Evolutionary conservation across 2,329 filamentous ascomycete species (phyloP).

Genomic region (Alternaria arborescens): DNA sequence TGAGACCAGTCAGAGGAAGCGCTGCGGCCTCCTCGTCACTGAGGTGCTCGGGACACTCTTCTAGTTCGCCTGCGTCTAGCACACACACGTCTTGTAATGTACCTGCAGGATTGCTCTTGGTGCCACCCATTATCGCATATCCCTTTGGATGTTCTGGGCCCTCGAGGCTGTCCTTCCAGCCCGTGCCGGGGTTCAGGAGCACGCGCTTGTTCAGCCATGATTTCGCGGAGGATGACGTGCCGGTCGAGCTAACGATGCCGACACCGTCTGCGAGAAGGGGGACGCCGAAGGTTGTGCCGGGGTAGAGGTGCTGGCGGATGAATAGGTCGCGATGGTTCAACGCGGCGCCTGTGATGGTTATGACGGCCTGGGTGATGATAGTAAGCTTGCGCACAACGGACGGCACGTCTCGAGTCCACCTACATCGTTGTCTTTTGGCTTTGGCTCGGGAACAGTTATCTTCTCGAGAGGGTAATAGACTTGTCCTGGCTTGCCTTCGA

Average conservation of each 20-base stretch:
- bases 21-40: constrained; percentile 79
- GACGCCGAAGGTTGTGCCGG: constrained; percentile 78
- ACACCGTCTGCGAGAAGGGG: constrained; percentile 85
- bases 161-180: constrained; percentile 75
- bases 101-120: constrained; percentile 70
- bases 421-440: constrained; percentile 46
- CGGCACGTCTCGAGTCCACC: neutral
- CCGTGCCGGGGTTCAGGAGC: constrained; percentile 77
- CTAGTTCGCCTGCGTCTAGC: constrained; percentile 76
- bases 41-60: constrained; percentile 77
- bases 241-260: constrained; percentile 74
- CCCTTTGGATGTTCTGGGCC: constrained; percentile 73
- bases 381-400: neutral
- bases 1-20: constrained; percentile 83
- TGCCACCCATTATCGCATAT: constrained; percentile 75
- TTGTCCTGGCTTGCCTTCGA: constrained; percentile 84
- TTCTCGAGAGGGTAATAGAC: constrained; percentile 77
- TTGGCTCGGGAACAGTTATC: constrained; percentile 38
- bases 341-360: constrained; percentile 79
- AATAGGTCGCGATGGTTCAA: constrained; percentile 97
- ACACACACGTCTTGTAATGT: constrained; percentile 77
- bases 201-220: constrained; percentile 73
- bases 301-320: constrained; percentile 91
- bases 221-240: constrained; percentile 62
- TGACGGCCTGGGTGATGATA: constrained; percentile 69